phyloP scores from a whole-genome alignment of 2,329 filamentous ascomycete genomes.

The Beauveria pseudobassiana region DNA sequence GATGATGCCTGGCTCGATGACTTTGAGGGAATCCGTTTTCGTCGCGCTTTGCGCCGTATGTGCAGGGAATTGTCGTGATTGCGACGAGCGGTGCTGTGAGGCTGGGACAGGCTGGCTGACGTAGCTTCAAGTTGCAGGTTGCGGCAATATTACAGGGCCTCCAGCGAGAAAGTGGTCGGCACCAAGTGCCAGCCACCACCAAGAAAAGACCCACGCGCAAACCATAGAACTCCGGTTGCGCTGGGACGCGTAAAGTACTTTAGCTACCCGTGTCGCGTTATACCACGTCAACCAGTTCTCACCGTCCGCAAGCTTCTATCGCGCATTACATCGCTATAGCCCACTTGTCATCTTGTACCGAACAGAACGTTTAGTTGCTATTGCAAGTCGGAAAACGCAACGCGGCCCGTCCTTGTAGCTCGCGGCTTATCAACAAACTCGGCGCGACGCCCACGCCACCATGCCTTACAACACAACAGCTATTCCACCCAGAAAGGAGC shows the following conservation, averaged over 20 bases:
- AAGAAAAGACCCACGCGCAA: neutral
- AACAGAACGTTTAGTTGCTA: neutral
- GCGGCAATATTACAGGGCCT: slow-evolving; percentile 12
- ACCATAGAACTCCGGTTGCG: neutral
- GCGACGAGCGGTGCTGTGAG: neutral
- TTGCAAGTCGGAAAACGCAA: neutral
- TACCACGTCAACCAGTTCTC: neutral
- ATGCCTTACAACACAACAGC: slow-evolving; percentile 92
- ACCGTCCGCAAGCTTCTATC: neutral
- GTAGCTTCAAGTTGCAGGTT: slow-evolving; percentile 1
- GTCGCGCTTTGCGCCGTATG: neutral
- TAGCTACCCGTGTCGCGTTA: neutral
- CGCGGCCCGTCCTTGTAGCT: too few relatives aligned
- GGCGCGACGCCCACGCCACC: slow-evolving; percentile 7
- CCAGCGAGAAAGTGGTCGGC: slow-evolving; percentile 10
- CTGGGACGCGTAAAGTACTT: slow-evolving; percentile 8
- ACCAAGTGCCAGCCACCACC: neutral
- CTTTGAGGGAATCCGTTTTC: too few relatives aligned
- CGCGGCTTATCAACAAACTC: neutral
- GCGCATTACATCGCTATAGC: neutral
- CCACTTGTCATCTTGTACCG: neutral
- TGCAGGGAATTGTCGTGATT: neutral
- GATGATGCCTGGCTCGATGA: neutral
- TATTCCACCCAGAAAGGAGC: slow-evolving; percentile 71
- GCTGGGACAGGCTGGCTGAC: neutral